Percentiles rank a stretch among this genome's conserved stretches.
phyloP scores from a whole-genome alignment of 495 filamentous ascomycete species.

The Penicillium pulvis region DNA sequence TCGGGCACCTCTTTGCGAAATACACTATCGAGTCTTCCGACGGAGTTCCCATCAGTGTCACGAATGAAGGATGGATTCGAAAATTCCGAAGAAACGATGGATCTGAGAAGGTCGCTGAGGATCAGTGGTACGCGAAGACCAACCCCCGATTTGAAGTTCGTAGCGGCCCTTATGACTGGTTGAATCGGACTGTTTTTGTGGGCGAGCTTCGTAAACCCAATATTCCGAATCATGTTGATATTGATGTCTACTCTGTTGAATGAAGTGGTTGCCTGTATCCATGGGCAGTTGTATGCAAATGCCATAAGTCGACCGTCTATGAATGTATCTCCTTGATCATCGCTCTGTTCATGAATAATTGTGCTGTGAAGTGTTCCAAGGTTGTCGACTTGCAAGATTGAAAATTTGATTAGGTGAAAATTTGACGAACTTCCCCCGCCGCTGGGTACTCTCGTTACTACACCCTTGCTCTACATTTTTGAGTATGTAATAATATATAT shows the following conservation, averaged over 20 bases:
- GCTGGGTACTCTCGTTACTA: no score
- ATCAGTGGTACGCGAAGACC: constrained; percentile 14
- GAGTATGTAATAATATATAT: no score
- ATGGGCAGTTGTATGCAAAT: no score
- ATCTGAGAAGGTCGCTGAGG: not conserved
- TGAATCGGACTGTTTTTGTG: constrained; percentile 16
- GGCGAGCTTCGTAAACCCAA: constrained; percentile 11
- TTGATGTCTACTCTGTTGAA: constrained; percentile 15
- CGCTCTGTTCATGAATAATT: no score
- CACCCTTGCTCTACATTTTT: no score
- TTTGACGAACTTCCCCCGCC: no score
- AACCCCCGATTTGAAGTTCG: constrained; percentile 15
- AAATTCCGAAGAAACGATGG: constrained; percentile 1
- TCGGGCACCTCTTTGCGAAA: constrained; percentile 9
- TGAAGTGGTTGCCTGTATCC: not conserved
- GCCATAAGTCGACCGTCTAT: no score
- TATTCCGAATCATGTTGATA: constrained; percentile 11
- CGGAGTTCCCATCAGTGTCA: constrained; percentile 10
- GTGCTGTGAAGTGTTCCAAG: no score
- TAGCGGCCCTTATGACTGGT: constrained; percentile 7
- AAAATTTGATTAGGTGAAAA: no score
- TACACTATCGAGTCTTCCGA: constrained; percentile 11
- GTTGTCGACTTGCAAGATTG: no score
- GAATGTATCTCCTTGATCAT: no score
- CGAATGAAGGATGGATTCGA: constrained; percentile 12